These are phyloP conservation scores for Hyphopichia burtonii DNA, from an alignment of 1,139 yeast species.

Conservation along the genomic window DNA sequence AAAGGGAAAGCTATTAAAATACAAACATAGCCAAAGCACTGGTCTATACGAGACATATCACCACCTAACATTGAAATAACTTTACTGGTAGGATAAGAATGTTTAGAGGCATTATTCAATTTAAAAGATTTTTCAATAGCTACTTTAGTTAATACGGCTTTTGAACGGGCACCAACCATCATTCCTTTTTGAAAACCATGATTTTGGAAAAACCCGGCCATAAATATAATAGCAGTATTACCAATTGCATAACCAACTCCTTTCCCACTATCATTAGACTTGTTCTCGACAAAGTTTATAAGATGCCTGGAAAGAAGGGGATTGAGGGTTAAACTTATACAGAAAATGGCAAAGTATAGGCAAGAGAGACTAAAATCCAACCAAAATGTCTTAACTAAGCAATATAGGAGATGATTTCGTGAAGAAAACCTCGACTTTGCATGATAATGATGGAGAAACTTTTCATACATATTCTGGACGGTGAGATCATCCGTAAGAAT, in stretches of 20 bases:
- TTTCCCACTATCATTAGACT: constrained; percentile 25
- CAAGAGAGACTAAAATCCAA: constrained; percentile 15
- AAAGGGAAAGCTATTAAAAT: constrained; percentile 58
- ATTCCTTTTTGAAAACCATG: constrained; percentile 24
- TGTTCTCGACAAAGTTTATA: constrained; percentile 44
- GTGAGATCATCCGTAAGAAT: constrained; percentile 45
- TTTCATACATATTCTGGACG: constrained; percentile 39
- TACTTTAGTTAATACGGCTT: constrained; percentile 18
- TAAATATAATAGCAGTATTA: constrained; percentile 20
- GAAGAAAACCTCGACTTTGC: constrained; percentile 12
- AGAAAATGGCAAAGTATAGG: constrained; percentile 16
- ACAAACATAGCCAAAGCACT: constrained; percentile 47
- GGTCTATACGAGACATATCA: constrained; percentile 20
- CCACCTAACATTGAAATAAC: constrained; percentile 23
- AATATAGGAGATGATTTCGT: not conserved
- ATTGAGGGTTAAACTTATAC: constrained; percentile 13
- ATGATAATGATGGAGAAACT: constrained; percentile 28
- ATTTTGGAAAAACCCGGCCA: constrained; percentile 15
- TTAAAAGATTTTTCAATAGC: constrained; percentile 18
- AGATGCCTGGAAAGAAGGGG: constrained; percentile 35
- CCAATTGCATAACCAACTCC: constrained; percentile 56
- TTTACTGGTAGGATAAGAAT: constrained; percentile 15
- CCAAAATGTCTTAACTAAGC: constrained; percentile 10
- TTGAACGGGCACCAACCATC: constrained; percentile 20
- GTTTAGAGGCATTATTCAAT: constrained; percentile 13